Base-by-base conservation (phyloP, 306 rosid species). In the Prunus campanulata region DNA sequence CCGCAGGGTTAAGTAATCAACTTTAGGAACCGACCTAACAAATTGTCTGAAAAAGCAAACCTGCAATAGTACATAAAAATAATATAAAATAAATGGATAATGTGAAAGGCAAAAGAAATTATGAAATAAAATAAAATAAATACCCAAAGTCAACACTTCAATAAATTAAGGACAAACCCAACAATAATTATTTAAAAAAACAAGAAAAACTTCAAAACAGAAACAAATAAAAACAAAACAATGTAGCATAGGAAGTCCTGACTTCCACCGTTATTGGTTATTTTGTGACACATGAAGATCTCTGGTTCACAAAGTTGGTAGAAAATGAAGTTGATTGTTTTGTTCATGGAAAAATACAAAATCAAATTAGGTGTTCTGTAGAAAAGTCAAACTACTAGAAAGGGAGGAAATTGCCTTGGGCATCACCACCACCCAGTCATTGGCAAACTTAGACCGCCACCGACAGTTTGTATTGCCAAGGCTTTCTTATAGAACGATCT, bases 21-120 rank as follows among this genome's bases (percentile, higher is more conserved):
- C 98, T 82, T 84, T 87, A 3, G 97, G 97, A 78, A 95, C 97
- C 20, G 98, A 95, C 63, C 95, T 70, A 32, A 95, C 94, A 78
- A 95, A 92, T 30, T 95, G 98, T 32, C 98, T 86, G 54, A 95
- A 90, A 86, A 95, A 95, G 65, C 92, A 82, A 51, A 88, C 84
- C 92, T 88, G 81, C 67, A 80, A 55, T 30, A 24, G 8, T 42
- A 64, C 2, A 49, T 22, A 78, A 79, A 27, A 60, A 25, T 2
- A 15, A 39, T 54, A 46, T 22, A n/a, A 27, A 56, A 27, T 18
- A 27, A 52, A 39, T 46, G 25, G 32, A 5, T 24, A 64, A 64
- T 14, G 0, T 6, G 13, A 64, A 59, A 32, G 71, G 50, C 27
- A 67, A 46, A 24, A 22, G 4, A 13, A 22, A 12, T 8, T 60